phyloP scores from a whole-genome alignment of 2,329 filamentous ascomycete species.

The Mycocentrospora acerina region DNA sequence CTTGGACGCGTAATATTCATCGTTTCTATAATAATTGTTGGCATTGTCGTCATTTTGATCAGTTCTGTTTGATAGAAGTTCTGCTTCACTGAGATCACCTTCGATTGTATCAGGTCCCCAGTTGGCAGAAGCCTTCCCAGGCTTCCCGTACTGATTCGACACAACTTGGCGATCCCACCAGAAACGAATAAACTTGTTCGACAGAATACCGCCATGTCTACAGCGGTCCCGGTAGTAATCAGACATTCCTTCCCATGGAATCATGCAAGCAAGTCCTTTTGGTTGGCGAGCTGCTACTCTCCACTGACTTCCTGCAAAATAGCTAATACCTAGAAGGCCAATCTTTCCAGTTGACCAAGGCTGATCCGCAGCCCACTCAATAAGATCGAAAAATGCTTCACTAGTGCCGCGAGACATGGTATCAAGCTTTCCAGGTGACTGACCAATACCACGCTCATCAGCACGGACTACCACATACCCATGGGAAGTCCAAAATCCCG shows the following conservation, averaged over 20 bases:
- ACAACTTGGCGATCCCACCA: conserved; percentile 68
- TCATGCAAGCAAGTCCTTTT: conserved; percentile 51
- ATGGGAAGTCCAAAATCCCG: conserved; percentile 30
- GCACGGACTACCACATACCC: conserved; percentile 37
- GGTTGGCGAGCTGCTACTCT: conserved; percentile 52
- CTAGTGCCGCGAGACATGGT: conserved; percentile 52
- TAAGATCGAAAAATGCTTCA: conserved; percentile 50
- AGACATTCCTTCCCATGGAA: conserved; percentile 57
- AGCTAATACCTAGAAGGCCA: conserved; percentile 50
- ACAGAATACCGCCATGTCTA: conserved; percentile 36
- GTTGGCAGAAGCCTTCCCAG: conserved; percentile 49
- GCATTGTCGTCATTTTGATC: conserved; percentile 9
- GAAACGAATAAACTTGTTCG: conserved; percentile 41
- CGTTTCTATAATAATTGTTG: conserved; percentile 58
- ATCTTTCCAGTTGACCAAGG: conserved; percentile 51
- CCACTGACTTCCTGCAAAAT: conserved; percentile 55
- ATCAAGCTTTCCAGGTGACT: conserved; percentile 51
- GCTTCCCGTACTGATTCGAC: conserved; percentile 65
- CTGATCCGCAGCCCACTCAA: conserved; percentile 52
- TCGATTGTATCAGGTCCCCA: conserved; percentile 58
- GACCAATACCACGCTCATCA: conserved; percentile 52
- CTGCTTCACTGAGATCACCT: conserved; percentile 55
- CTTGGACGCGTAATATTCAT: conserved; percentile 62
- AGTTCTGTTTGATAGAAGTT: conserved; percentile 48
- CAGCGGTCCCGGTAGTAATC: conserved; percentile 51